Evolutionary conservation across 805 yeast species (phyloP), one percentile per base, ranked within the genome.

Genomic region (Lachancea quebecensis): DNA sequence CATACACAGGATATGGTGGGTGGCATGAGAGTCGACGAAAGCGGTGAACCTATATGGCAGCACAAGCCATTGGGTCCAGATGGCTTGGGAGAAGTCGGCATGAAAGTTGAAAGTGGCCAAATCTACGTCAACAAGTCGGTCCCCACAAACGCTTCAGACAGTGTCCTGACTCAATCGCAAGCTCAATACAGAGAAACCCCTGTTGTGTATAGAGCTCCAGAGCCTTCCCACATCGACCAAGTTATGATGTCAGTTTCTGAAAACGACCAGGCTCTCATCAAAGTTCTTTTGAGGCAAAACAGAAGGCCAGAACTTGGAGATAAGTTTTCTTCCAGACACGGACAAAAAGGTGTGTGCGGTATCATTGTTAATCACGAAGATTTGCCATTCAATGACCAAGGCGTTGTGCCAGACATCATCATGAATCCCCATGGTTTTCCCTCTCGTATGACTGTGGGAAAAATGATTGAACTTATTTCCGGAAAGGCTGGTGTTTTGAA

Each of bases 361-460:
- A 88, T 93, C 55, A 93, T 91, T 64, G 97, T 91, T 4, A 89
- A 88, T 98, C 9, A 84, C 96, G 67, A 91, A 90, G 98, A 93
- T 66, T 81, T 93, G 95, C 99, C 99, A 44, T 93, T 93, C 72
- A 78, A 88, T 53, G 99, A 93, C 70, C 73, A 86, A 30, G 99
- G 99, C 59, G 91, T 93, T 50, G 96, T 86, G 66, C 99, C 99
- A 2, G 99, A 93, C 69, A 85, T 93, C 56, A 93, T 93, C 62
- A 93, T 93, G 62, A 93, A 93, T 66, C 99, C 99, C 3, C 99
- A 91, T 66, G 99, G 98, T 54, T 93, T 91, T 91, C 99, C 99
- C 57, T 91, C 98, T 40, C 95, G 99, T 77, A 93, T 93, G 99
- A 93, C 99, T 34, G 98, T 93, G 15, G 99, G 99, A 48, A 93